Base-by-base conservation (phyloP, 139 green algal species). In the Chlamydomonas urium region DNA sequence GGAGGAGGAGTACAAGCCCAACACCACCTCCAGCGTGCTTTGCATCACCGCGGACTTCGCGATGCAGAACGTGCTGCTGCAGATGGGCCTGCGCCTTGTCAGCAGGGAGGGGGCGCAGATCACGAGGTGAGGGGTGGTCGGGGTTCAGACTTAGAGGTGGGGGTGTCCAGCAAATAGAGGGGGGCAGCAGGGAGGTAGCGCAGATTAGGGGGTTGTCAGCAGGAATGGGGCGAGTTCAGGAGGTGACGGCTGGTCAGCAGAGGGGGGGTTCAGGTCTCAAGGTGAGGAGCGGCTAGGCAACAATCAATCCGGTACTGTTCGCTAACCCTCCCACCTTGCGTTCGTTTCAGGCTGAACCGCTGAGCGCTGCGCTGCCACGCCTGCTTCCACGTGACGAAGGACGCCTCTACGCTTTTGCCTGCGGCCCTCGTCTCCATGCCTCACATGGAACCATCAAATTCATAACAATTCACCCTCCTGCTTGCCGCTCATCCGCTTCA, bases 61-160 rank as follows among this genome's bases (percentile, higher is more conserved):
- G 1, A 98, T 98, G 93, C 94, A 98, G 84, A 98, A 98, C 74
- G 94, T 98, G 72, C 77, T 94, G 56, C 75, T 97, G 75, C 91
- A 97, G 85, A 96, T 97, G 90, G 91, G 91, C 19, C 79, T 97
- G 73, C 76, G 85, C 1, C 75, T 96, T 57, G 73, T 92, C 19
- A 83, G 90, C 1, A 81, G 79, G 5, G 87, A 97, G 79, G 94
- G 94, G 26, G 75, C 78, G 47, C 83, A 83, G 60, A 92, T 98
- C 75, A 78, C 66, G 1, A 29, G 78, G 77, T 83, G 63, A 14
- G 72, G 3, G 34, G 0, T 35, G 14, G 45, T n/a, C n/a, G n/a
- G n/a, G n/a, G n/a, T n/a, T n/a, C n/a, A n/a, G n/a, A n/a, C n/a
- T n/a, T n/a, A n/a, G 42, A 24, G 42, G 8, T 24, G 42, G 42